phyloP scores from a whole-genome alignment of 345 rosid species.

The Boechera stricta region DNA sequence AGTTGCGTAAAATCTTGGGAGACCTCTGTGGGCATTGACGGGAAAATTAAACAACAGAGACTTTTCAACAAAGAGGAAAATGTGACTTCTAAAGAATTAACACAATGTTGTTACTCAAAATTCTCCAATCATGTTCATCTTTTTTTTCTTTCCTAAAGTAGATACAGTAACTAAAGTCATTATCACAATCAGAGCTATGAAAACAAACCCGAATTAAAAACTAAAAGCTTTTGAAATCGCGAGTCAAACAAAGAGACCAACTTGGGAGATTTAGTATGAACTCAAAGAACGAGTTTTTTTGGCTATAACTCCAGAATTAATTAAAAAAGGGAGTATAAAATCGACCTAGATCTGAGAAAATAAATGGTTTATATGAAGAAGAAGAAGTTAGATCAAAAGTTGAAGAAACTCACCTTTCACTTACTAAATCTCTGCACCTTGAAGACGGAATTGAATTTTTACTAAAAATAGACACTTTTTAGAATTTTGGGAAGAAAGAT shows the following conservation, averaged over 20 bases:
- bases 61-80: constrained; percentile 40
- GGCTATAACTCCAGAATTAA: background rate
- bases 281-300: background rate
- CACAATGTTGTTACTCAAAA: constrained; percentile 19
- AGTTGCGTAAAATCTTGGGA: constrained; percentile 27
- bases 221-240: background rate
- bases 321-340: background rate
- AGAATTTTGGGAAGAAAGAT: constrained; percentile 36
- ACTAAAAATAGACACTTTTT: constrained; percentile 41
- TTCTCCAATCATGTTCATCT: constrained; percentile 1
- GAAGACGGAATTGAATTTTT: constrained; percentile 33
- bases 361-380: background rate
- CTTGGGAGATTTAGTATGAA: constrained; percentile 22
- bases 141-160: background rate
- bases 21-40: constrained; percentile 15
- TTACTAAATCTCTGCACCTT: constrained; percentile 40
- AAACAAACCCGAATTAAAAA: background rate
- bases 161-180: constrained; percentile 30
- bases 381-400: constrained; percentile 36
- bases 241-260: constrained; percentile 23
- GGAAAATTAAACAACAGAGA: constrained; percentile 35
- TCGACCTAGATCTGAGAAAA: constrained; percentile 41
- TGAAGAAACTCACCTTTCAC: constrained; percentile 40
- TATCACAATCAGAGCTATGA: constrained; percentile 25
- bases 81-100: constrained; percentile 32